Evolutionary conservation across 139 green algal genomes (phyloP).

Genomic region (Chlamydomonas applanata): DNA sequence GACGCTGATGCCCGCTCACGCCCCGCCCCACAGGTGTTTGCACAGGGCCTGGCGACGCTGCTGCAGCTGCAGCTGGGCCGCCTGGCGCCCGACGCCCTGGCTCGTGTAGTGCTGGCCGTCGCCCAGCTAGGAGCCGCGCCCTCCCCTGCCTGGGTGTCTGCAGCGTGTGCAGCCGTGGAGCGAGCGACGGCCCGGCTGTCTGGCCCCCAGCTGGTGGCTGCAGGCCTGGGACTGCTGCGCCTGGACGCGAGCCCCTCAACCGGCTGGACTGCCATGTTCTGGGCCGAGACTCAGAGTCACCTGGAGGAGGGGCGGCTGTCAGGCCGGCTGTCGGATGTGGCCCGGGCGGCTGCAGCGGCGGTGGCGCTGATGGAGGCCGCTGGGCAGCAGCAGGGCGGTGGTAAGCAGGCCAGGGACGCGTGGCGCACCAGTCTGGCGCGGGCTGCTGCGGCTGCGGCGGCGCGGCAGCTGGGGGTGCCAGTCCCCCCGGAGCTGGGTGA

Average conservation of each 20-base stretch:
- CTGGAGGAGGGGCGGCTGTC: neutral
- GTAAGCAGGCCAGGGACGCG: no score
- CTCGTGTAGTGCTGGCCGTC: neutral
- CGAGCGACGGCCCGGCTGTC: neutral
- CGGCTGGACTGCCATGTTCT: neutral
- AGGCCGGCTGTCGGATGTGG: no score
- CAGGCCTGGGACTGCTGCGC: neutral
- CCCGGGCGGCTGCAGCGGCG: no score
- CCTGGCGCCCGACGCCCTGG: neutral
- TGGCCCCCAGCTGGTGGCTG: neutral
- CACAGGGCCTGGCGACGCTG: constrained; percentile 7
- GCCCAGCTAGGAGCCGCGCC: constrained; percentile 4
- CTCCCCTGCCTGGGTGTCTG: neutral
- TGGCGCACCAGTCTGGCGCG: no score
- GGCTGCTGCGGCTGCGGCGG: no score
- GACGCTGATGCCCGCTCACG: no score
- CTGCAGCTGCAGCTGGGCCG: constrained; percentile 11
- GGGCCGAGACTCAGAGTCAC: neutral
- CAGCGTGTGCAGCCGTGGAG: neutral
- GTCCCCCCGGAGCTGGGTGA: no score
- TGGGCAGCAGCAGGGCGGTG: no score
- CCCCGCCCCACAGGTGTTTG: no score
- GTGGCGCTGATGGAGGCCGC: no score
- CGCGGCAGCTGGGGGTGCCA: no score
- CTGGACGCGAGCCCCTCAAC: neutral